These are phyloP conservation scores for Spinacia oleracea DNA, from an alignment of 179 eudicot genomes.

Conservation along the genomic window DNA sequence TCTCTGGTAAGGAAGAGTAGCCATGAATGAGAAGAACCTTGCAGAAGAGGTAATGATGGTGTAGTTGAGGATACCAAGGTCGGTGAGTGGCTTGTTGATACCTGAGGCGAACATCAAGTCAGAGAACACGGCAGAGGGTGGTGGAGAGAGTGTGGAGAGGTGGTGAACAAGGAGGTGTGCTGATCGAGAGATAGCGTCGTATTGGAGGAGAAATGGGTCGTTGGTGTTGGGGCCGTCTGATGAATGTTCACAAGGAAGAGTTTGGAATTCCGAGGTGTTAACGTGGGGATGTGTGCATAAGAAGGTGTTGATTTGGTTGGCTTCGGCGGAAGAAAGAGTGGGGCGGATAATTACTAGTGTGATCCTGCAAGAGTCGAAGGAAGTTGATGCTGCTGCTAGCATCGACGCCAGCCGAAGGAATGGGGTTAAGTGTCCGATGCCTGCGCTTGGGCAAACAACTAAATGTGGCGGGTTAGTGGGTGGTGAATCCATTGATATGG, in stretches of 20 bases:
- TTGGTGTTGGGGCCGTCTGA: conserved; percentile 11
- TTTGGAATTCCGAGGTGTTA: conserved; percentile 26
- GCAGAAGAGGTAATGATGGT: conserved; percentile 42
- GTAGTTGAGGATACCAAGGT: conserved; percentile 31
- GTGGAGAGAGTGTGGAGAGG: conserved; percentile 39
- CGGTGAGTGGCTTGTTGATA: conserved; percentile 14
- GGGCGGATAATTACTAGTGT: conserved; percentile 39
- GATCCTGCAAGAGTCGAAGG: conserved; percentile 23
- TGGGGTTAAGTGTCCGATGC: conserved; percentile 60
- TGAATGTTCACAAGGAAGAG: conserved; percentile 21
- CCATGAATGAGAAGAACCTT: conserved; percentile 37
- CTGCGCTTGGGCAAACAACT: conserved; percentile 49
- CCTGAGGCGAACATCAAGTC: conserved; percentile 40
- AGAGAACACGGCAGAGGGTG: conserved; percentile 44
- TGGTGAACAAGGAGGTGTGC: conserved; percentile 37
- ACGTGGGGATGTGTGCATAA: conserved; percentile 31
- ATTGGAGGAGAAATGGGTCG: conserved; percentile 42
- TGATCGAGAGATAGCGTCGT: conserved; percentile 38
- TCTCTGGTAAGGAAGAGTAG: conserved; percentile 27
- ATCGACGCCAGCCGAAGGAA: conserved; percentile 54
- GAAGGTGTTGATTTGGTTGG: conserved; percentile 35
- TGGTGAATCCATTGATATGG: no score
- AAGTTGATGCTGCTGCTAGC: conserved; percentile 14
- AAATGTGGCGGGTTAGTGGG: conserved; percentile 20
- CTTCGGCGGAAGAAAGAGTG: conserved; percentile 28